These are phyloP conservation scores for Coemansia sp. DNA, from an alignment of 192 early-diverging fungal genomes.

Conservation along the genomic window DNA sequence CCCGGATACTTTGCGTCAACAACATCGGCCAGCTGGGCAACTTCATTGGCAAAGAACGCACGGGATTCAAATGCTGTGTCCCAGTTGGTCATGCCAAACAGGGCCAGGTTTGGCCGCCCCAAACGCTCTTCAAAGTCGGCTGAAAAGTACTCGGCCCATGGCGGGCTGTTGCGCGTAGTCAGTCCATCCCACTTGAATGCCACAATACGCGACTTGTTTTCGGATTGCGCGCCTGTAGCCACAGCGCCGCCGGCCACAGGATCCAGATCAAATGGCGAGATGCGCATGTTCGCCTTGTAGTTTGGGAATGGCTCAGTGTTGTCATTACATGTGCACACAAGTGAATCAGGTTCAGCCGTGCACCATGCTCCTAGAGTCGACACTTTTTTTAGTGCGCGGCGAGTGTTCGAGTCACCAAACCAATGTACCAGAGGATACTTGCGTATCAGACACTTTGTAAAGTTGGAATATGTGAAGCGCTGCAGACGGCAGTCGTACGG, in stretches of 20 bases:
- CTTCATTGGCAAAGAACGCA: constrained; percentile 20
- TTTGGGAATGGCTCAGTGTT: constrained; percentile 20
- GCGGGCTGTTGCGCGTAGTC: constrained; percentile 34
- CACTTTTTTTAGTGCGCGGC: constrained; percentile 55
- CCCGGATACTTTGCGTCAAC: constrained; percentile 34
- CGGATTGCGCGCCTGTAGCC: not conserved
- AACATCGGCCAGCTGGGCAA: constrained; percentile 20
- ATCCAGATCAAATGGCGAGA: constrained; percentile 20
- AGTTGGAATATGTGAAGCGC: constrained; percentile 34
- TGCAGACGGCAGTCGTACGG: constrained; percentile 53
- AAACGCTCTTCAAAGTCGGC: not conserved
- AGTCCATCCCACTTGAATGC: constrained; percentile 57
- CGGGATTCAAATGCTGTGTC: constrained; percentile 49
- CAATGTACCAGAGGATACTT: constrained; percentile 45
- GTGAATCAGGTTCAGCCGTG: not conserved
- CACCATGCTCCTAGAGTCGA: constrained; percentile 52
- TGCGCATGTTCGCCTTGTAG: constrained; percentile 19
- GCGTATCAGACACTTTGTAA: constrained; percentile 31
- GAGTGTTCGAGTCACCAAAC: constrained; percentile 56
- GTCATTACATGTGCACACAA: constrained; percentile 54
- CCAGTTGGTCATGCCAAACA: constrained; percentile 57
- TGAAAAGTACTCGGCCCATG: constrained; percentile 31
- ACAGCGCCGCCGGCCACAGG: constrained; percentile 2
- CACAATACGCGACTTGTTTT: constrained; percentile 10
- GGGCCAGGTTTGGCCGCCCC: constrained; percentile 15